Base-by-base conservation (phyloP, 345 rosid genomes). In the Gossypium australe region DNA sequence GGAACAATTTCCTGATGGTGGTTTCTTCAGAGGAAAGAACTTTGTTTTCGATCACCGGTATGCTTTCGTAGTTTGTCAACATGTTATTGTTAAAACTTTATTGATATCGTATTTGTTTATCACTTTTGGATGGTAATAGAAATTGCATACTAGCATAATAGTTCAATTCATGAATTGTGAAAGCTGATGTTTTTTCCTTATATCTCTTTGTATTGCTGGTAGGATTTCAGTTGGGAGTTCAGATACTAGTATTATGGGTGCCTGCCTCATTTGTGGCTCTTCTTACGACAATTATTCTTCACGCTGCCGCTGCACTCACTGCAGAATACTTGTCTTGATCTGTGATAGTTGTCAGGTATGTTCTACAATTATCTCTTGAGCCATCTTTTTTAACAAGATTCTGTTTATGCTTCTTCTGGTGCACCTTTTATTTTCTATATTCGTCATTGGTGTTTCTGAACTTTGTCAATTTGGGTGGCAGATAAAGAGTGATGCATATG, bases 11-110 rank as follows among this genome's bases (percentile, higher is more conserved):
- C 98, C 98, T 7, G 87, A 83, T 86, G 94, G 99, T 65, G 98
- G 98, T 38, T 91, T 85, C 78, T 95, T 91, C 80, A 87, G 85
- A 84, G 99, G 99, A 77, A 95, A 95, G 85, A 93, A 89, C 79
- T 95, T 95, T 77, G 99, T 95, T 76, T 95, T 95, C 78, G 97
- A 93, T 82, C 97, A 89, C 81, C 87, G 96, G 99, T 93, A 89
- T 74, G 84, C 67, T 72, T 55, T 63, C 14, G 47, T 65, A 16
- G n/a, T 51, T 49, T 78, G 43, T 20, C 60, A 12, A 17, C n/a
- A 59, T 61, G 47, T 9, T 43, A 1, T 24, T 51, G 43, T 66
- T 45, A 29, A 48, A 34, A 48, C 1, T 6, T 58, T 11, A 10
- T 48, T 55, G 44, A 25, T 29, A 27, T 25, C 3, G 18, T 25